Evolutionary conservation across 148 eudicot genomes (phyloP), one percentile per base, ranked within the genome.

Genomic region (Agrostemma githago): DNA sequence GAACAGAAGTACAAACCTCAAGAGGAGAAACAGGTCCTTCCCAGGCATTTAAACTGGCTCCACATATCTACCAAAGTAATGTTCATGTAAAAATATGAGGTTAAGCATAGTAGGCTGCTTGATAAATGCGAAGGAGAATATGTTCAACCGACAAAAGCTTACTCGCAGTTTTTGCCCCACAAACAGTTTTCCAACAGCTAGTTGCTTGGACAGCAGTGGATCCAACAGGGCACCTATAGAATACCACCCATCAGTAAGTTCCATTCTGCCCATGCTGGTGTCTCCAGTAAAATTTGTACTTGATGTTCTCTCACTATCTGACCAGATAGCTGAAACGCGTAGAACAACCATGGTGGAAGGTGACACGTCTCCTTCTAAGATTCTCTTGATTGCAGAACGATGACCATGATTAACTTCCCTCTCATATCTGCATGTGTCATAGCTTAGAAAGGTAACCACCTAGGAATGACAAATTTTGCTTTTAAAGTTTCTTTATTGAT

Each of bases 181-280:
- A 85, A 92, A 95, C 76, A 95, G 63, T 77, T 90, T 90, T 72
- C 91, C 89, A 58, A 76, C 72, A 71, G 85, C 92, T 71, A 95
- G 85, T 64, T 87, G 84, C 82, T 81, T 83, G 56, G 88, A 84
- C 60, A 95, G 80, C 67, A 57, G 73, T 72, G 58, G 83, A 87
- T 95, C 99, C 83, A 95, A 85, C 72, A 74, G 81, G 68, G 93
- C 99, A 80, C 80, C 77, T 78, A 90, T 58, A 2, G 90, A 87
- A 74, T 95, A 95, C 99, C 99, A 95, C 56, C 99, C 99, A 80
- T 95, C 99, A 71, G 96, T 95, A 74, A 95, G 79, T 77, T 95
- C 92, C 70, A 95, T 72, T 62, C 74, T 79, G 69, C 83, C 62
- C 44, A 81, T 77, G 46, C 75, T 70, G 53, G 74, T 67, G 62